These are phyloP conservation scores for Aspergillus diversus DNA, from an alignment of 495 filamentous ascomycete genomes.

Conservation along the genomic window DNA sequence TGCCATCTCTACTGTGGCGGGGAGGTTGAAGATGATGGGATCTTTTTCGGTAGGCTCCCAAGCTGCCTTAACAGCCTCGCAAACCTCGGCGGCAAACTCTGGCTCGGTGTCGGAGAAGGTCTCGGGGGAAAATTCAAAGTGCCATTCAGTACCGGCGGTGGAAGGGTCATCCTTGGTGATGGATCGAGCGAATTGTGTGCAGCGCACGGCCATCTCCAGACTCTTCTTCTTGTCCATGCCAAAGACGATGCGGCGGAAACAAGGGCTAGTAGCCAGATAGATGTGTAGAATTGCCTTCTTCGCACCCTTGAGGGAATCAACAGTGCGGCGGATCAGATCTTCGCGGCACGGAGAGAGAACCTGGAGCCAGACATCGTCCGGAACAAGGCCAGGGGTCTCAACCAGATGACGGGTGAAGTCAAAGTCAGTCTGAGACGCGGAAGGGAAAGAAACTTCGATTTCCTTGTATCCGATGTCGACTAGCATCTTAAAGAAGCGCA, in stretches of 20 bases:
- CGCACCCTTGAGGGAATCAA: slow-evolving; percentile 84
- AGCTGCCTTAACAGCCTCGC: slow-evolving; percentile 93
- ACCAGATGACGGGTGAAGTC: slow-evolving; percentile 91
- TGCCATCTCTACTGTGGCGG: slow-evolving; percentile 93
- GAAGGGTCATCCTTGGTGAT: slow-evolving; percentile 94
- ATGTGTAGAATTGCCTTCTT: slow-evolving; percentile 98
- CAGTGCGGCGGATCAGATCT: slow-evolving; percentile 88
- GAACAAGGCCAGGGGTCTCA: slow-evolving; percentile 81
- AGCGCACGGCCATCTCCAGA: slow-evolving; percentile 81
- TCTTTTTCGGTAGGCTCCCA: slow-evolving; percentile 84
- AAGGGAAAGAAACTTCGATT: slow-evolving; percentile 96
- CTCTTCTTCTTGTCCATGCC: slow-evolving; percentile 81
- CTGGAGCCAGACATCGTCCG: slow-evolving; percentile 94
- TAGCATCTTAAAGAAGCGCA: slow-evolving; percentile 92
- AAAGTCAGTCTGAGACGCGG: slow-evolving; percentile 91
- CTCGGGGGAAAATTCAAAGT: slow-evolving; percentile 95
- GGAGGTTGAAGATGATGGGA: slow-evolving; percentile 96
- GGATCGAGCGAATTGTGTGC: slow-evolving; percentile 81
- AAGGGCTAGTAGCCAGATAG: slow-evolving; percentile 92
- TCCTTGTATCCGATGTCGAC: slow-evolving; percentile 95
- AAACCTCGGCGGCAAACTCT: slow-evolving; percentile 82
- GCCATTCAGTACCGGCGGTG: slow-evolving; percentile 77
- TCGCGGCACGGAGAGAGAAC: slow-evolving; percentile 92
- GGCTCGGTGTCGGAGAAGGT: slow-evolving; percentile 91
- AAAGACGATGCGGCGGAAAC: slow-evolving; percentile 90